A percentile compares a stretch with the other conserved stretches of the same genome.
Evolutionary conservation across 1,284 basidiomycete species (phyloP).

Genomic region (Leccinum insolens): DNA sequence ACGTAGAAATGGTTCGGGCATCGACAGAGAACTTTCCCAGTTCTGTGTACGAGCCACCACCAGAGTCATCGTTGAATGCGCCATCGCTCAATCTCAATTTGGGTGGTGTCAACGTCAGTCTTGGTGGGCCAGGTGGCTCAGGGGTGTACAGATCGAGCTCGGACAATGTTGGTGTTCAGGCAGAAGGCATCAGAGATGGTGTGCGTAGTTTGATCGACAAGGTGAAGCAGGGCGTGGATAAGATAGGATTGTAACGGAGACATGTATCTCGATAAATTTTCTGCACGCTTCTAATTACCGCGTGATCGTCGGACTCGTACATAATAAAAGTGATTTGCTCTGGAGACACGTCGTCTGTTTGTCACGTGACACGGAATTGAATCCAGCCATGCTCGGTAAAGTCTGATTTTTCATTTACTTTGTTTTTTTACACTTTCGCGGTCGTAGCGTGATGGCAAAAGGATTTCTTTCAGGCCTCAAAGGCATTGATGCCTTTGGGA

Average conservation of each 20-base stretch:
- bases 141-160: slow-evolving; percentile 82
- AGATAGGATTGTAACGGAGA: slow-evolving; percentile 54
- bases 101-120: slow-evolving; percentile 87
- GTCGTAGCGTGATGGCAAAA: slow-evolving; percentile 63
- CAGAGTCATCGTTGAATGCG: slow-evolving; percentile 65
- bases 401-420: slow-evolving; percentile 15
- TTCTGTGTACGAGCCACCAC: slow-evolving; percentile 71
- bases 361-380: slow-evolving; percentile 27
- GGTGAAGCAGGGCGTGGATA: slow-evolving; percentile 87
- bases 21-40: slow-evolving; percentile 63
- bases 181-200: slow-evolving; percentile 83
- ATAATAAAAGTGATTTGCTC: neutral
- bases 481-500: slow-evolving; percentile 97
- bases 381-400: neutral
- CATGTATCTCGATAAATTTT: neutral
- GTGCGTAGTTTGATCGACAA: slow-evolving; percentile 86
- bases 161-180: slow-evolving; percentile 75
- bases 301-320: neutral
- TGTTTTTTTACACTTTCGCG: slow-evolving; percentile 29
- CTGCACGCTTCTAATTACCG: neutral
- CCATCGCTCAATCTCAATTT: slow-evolving; percentile 87
- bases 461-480: slow-evolving; percentile 74
- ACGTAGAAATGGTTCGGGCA: slow-evolving; percentile 72
- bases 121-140: slow-evolving; percentile 81
- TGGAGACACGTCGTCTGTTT: slow-evolving; percentile 25